Evolutionary conservation across 768 basidiomycete genomes (phyloP).

Genomic region (Russula olivacea): DNA sequence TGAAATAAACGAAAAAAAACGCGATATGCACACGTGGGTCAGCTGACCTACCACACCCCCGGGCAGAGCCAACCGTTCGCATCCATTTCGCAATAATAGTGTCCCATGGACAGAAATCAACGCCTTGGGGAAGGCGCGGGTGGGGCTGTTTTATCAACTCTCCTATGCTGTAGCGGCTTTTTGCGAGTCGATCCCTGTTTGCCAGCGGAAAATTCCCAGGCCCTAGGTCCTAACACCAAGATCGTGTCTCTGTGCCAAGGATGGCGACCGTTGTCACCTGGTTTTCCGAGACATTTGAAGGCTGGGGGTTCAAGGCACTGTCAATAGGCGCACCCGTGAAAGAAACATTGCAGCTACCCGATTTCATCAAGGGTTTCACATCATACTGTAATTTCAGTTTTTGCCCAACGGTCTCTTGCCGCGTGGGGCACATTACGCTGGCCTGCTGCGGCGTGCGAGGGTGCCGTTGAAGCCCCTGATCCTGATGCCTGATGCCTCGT

Average conservation of each 20-base stretch:
- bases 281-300: background rate
- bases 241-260: background rate
- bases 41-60: background rate
- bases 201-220: background rate
- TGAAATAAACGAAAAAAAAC: background rate
- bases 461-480: background rate
- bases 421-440: background rate
- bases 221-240: background rate
- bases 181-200: background rate
- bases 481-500: slow-evolving; percentile 1
- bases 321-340: background rate
- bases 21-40: background rate
- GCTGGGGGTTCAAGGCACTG: background rate
- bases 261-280: background rate
- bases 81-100: background rate
- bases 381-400: background rate
- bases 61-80: background rate
- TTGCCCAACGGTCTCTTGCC: background rate
- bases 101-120: background rate
- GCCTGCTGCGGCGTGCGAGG: background rate
- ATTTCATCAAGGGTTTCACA: background rate
- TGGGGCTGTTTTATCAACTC: background rate
- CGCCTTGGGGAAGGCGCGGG: background rate
- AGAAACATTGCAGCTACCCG: background rate
- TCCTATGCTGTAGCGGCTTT: background rate